phyloP scores from a whole-genome alignment of 2,329 filamentous ascomycete species.

The Lizonia empirigonia region DNA sequence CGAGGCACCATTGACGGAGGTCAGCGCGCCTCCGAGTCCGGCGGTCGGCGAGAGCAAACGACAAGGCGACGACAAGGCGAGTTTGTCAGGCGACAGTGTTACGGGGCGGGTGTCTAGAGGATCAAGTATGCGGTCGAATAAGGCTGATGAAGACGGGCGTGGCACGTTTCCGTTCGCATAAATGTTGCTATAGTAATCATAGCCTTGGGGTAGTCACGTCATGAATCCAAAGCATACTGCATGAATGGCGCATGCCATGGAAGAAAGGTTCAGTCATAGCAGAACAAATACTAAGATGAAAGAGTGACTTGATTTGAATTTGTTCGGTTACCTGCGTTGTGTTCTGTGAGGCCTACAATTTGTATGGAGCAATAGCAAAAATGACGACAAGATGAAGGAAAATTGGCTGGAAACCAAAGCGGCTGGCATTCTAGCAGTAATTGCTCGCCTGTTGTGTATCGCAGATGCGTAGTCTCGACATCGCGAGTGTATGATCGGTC shows the following conservation, averaged over 20 bases:
- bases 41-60: conserved; percentile 8
- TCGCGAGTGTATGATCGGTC: background rate
- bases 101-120: background rate
- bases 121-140: conserved; percentile 1
- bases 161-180: conserved; percentile 31
- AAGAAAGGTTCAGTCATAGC: no score
- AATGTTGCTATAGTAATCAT: background rate
- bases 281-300: background rate
- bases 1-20: conserved; percentile 34
- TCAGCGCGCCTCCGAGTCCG: conserved; percentile 32
- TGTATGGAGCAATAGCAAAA: background rate
- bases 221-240: background rate
- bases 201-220: background rate
- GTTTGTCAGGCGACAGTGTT: background rate
- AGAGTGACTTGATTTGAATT: background rate
- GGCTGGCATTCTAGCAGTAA: background rate
- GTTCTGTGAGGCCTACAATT: background rate
- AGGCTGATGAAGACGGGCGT: background rate
- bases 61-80: background rate
- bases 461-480: background rate
- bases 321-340: background rate
- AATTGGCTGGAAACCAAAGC: background rate
- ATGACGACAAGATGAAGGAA: background rate
- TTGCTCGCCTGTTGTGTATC: background rate
- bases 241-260: no score